phyloP scores from a whole-genome alignment of 495 filamentous ascomycete species.

The Hypoxylon subgilvum region DNA sequence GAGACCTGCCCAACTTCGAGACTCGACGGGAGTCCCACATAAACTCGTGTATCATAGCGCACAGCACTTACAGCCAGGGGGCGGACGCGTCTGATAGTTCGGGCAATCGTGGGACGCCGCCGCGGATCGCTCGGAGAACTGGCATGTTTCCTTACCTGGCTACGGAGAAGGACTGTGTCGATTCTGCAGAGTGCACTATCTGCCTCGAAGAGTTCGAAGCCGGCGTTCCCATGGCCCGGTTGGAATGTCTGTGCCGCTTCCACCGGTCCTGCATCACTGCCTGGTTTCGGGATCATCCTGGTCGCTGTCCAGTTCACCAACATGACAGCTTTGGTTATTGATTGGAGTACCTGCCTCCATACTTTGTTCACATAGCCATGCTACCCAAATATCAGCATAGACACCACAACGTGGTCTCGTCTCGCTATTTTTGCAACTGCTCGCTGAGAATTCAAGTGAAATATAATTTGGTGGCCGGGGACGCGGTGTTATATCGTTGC shows the following conservation, averaged over 20 bases:
- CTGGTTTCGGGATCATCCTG: conserved; percentile 60
- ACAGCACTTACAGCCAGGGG: conserved; percentile 48
- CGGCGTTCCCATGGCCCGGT: conserved; percentile 77
- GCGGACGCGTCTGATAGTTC: conserved; percentile 2
- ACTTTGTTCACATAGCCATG: neutral
- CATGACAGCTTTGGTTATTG: conserved; percentile 58
- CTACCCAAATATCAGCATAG: neutral
- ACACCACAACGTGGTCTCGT: neutral
- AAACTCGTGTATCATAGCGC: conserved; percentile 69
- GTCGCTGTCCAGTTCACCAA: conserved; percentile 62
- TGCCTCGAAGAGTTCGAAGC: conserved; percentile 95
- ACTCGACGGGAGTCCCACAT: conserved; percentile 77
- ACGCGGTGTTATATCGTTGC: conserved; percentile 1
- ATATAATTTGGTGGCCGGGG: neutral
- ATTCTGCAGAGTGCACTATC: conserved; percentile 86
- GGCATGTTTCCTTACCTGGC: conserved; percentile 71
- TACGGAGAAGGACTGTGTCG: conserved; percentile 89
- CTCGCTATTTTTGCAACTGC: conserved; percentile 3
- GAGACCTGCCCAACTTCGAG: conserved; percentile 64
- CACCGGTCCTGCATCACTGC: conserved; percentile 71
- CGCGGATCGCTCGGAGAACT: conserved; percentile 47
- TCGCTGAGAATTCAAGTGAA: neutral
- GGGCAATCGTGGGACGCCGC: conserved; percentile 31
- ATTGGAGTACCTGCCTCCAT: neutral
- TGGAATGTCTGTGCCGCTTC: conserved; percentile 94